These are phyloP conservation scores for Avena eriantha DNA, from an alignment of 176 grass and related monocot species.

Conservation along the genomic window DNA sequence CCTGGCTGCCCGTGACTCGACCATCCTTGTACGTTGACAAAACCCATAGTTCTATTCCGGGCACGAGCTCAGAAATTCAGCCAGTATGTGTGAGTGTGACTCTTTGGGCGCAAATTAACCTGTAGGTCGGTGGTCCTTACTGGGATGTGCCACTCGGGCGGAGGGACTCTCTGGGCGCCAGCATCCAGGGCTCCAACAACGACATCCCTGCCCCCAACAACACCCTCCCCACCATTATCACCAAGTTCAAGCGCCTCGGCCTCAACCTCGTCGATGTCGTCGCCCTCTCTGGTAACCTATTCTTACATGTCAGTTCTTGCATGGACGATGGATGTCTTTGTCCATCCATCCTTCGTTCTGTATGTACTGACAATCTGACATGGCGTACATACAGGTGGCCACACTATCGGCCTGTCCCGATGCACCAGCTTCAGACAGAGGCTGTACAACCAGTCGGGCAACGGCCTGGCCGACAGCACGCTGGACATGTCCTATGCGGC, in stretches of 20 bases:
- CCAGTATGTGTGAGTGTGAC: neutral
- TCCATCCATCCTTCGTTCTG: too few relatives aligned
- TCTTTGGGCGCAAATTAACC: constrained; percentile 26
- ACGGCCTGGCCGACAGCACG: constrained; percentile 47
- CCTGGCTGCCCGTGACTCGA: constrained; percentile 64
- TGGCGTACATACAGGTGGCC: constrained; percentile 20
- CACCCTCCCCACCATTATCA: constrained; percentile 28
- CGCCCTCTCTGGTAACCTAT: constrained; percentile 48
- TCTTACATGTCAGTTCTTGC: too few relatives aligned
- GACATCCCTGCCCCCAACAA: constrained; percentile 19
- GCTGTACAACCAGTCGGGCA: constrained; percentile 53
- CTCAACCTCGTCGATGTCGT: constrained; percentile 59
- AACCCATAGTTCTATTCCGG: neutral
- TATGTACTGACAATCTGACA: too few relatives aligned
- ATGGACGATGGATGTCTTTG: too few relatives aligned
- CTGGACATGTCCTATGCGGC: constrained; percentile 41
- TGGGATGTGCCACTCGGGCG: constrained; percentile 36
- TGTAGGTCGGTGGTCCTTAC: constrained; percentile 73
- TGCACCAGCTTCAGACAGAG: constrained; percentile 53
- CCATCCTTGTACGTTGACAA: constrained; percentile 20
- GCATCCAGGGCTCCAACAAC: constrained; percentile 31
- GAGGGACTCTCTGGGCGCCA: constrained; percentile 21
- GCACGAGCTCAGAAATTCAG: neutral
- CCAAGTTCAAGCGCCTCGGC: constrained; percentile 25
- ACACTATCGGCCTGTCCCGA: constrained; percentile 53